Conservation (phyloP, 495 filamentous ascomycete genomes). For the Tuber calosporum region DNA sequence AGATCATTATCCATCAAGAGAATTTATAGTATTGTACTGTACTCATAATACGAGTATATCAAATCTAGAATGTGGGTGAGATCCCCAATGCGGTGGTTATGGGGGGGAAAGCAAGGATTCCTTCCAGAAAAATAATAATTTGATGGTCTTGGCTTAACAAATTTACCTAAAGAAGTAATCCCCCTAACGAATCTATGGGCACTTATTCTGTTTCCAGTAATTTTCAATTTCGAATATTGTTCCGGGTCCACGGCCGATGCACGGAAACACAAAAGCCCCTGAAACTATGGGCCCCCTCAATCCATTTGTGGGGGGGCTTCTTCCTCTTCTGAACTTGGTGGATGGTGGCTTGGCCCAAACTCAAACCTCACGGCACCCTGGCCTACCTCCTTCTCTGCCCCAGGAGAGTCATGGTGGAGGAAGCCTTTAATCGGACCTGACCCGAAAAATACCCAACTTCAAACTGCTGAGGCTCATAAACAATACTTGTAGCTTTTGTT, state of each 20-base stretch:
- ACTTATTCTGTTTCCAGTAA: neutral
- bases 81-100: neutral
- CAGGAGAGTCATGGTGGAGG: neutral
- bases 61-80: neutral
- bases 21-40: no score
- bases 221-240: neutral
- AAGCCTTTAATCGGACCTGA: no score
- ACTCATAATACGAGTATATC: no score
- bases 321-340: neutral
- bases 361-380: no score
- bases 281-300: neutral
- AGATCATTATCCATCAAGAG: neutral
- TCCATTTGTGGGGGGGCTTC: neutral
- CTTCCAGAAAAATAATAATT: no score
- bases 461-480: no score
- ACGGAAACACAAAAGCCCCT: constrained; percentile 2
- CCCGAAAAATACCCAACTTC: no score
- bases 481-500: no score
- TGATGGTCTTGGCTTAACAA: neutral
- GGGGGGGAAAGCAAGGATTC: neutral
- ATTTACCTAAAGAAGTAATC: neutral
- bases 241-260: neutral
- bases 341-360: neutral
- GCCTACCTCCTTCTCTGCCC: neutral
- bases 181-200: neutral